Evolutionary conservation across 139 green algal genomes (phyloP), one percentile per base, ranked within the genome.

Genomic region (Klebsormidium nitens): DNA sequence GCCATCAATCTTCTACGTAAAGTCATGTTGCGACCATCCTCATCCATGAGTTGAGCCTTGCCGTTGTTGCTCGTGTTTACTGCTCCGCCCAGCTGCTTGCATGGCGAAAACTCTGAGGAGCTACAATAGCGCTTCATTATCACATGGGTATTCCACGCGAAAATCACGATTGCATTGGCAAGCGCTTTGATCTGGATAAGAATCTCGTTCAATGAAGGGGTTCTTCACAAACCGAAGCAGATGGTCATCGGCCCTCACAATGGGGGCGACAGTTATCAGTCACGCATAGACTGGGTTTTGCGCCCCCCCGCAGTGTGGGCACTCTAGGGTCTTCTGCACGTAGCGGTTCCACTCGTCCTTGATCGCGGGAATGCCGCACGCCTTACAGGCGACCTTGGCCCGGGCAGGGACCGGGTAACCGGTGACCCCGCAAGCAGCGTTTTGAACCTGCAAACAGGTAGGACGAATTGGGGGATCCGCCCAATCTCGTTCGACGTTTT

Each of bases 391-490:
- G 26, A 74, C 72, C 0, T 69, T 66, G 36, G 89, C 83, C 3
- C 75, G 74, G 2, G 61, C 34, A 5, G 48, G 50, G 29, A 89
- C 81, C 17, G 86, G 86, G 62, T 87, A 89, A 36, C 86, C 86
- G 11, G 77, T 86, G 6, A 88, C 81, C 0, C 61, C 59, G 66
- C 86, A 91, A 0, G 81, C 55, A 39, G 88, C 83, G 47, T 66
- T 74, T 52, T 70, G 65, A 32, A 69, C 14, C 42, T 50, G 42
- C 11, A 50, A 8, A 14, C 42, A 50, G 11, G 42, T 26, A 14
- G 11, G 11, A 50, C 42, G 8, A 50, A 50, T 8, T 26, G 14
- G 42, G 42, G 14, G 42, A 50, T 50, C 11, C 42, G 42, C 11
- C 14, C 42, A 50, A 50, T 8, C 8, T 8, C 11, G 42, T 8